phyloP scores from a whole-genome alignment of 2,329 filamentous ascomycete species.

The Curvularia lunata region DNA sequence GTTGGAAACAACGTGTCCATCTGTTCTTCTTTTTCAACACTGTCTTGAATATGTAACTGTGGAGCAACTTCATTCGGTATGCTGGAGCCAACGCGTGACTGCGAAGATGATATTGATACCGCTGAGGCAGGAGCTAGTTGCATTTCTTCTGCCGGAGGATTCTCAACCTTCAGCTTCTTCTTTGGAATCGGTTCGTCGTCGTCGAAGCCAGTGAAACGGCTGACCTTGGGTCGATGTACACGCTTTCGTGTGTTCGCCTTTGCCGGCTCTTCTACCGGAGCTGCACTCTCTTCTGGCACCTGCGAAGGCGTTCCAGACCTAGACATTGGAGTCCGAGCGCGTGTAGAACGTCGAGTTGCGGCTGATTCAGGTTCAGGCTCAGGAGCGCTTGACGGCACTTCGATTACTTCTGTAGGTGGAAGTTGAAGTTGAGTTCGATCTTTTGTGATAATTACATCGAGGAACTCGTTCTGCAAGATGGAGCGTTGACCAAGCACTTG shows the following conservation, averaged over 20 bases:
- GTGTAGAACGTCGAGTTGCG: conserved; percentile 21
- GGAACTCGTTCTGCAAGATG: conserved; percentile 87
- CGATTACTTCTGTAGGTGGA: conserved; percentile 59
- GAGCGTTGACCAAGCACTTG: conserved; percentile 77
- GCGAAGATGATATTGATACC: conserved; percentile 15
- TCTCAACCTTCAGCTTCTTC: conserved; percentile 34
- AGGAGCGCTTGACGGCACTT: conserved; percentile 27
- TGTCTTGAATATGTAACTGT: conserved; percentile 47
- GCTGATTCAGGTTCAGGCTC: conserved; percentile 22
- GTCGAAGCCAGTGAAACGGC: conserved; percentile 77
- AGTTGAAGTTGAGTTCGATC: conserved; percentile 76
- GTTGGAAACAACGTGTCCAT: conserved; percentile 78
- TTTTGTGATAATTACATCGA: conserved; percentile 85
- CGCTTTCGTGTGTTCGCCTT: conserved; percentile 42
- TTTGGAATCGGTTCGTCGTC: conserved; percentile 53
- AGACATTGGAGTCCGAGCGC: conserved; percentile 25
- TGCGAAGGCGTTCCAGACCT: conserved; percentile 27
- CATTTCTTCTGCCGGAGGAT: conserved; percentile 36
- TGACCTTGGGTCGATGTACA: conserved; percentile 46
- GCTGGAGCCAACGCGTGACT: conserved; percentile 25
- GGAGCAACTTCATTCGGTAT: conserved; percentile 35
- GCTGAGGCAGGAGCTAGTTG: conserved; percentile 21
- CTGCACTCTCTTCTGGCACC: conserved; percentile 23
- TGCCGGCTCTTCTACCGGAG: conserved; percentile 26
- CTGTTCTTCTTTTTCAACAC: conserved; percentile 57